phyloP scores from a whole-genome alignment of 2,329 filamentous ascomycete species.

The Pestalotiopsis sp. region DNA sequence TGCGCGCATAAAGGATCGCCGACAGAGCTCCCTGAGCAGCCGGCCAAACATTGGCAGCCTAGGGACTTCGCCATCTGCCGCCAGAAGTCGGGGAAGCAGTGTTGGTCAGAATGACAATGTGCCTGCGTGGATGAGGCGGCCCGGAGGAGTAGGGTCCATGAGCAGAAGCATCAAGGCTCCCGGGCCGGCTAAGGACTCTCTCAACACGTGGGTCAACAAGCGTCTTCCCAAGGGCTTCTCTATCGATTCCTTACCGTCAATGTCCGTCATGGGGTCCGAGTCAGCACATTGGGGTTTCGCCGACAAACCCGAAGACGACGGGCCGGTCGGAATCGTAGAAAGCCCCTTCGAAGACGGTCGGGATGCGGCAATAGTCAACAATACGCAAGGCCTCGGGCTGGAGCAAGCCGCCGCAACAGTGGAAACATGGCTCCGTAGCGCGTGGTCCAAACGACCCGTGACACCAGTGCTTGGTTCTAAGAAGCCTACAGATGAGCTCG shows the following conservation, averaged over 20 bases:
- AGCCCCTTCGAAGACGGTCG: constrained; percentile 51
- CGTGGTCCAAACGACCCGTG: constrained; percentile 65
- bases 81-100: constrained; percentile 31
- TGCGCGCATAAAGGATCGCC: constrained; percentile 27
- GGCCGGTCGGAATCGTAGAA: constrained; percentile 46
- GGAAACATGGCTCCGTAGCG: constrained; percentile 86
- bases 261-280: constrained; percentile 65
- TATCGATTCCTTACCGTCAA: constrained; percentile 67
- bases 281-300: constrained; percentile 58
- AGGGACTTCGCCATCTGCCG: constrained; percentile 24
- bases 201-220: constrained; percentile 83
- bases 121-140: constrained; percentile 72
- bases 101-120: constrained; percentile 27
- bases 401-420: constrained; percentile 86
- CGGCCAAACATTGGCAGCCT: constrained; percentile 26
- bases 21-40: constrained; percentile 29
- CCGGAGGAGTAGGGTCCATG: constrained; percentile 87
- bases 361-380: constrained; percentile 37
- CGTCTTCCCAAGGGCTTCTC: constrained; percentile 75
- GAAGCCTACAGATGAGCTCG: constrained; percentile 50
- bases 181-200: constrained; percentile 79
- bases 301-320: constrained; percentile 32
- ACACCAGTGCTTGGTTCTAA: constrained; percentile 49
- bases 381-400: constrained; percentile 57
- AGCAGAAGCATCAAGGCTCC: constrained; percentile 69